Evolutionary conservation across 805 yeast species (phyloP), one percentile per base, ranked within the genome.

Genomic region (Pichia manshurica): DNA sequence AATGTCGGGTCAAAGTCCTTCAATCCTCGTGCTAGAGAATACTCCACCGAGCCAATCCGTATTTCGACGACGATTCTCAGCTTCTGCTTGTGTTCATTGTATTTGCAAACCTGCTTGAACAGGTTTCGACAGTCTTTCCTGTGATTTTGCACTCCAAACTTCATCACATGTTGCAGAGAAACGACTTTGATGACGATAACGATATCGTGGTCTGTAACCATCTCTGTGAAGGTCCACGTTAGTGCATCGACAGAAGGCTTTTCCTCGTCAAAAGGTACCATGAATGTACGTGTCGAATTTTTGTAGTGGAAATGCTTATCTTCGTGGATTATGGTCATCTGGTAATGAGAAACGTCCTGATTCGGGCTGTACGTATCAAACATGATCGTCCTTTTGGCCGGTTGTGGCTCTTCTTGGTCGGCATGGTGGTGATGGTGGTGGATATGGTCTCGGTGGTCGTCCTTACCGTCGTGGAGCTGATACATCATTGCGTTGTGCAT

Each of bases 191-290:
- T 53, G 34, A 75, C 69, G 2, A 75, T 71, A 5, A 75, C 54
- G 19, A 72, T 74, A 51, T 74, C 79, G 19, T 74, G 73, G 47
- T 74, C 75, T 21, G 60, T 64, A 16, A 69, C 59, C 47, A 74
- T 59, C 48, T 73, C 71, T 35, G 69, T 72, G 4, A 75, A 51
- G 2, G 73, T 61, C 78, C 78, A 74, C 41, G 62, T 67, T 22
- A 74, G 53, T 5, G 77, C 77, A 12, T 59, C 57, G n/a, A 67
- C 62, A 15, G 77, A 70, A 47, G 69, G 66, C 32, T 64, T 67
- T 19, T 68, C 65, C 0, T 43, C 60, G 55, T 73, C 75, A 42
- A 66, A 68, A 4, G 75, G 77, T 41, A 72, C 66, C 40, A 75
- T 53, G 32, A 74, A 61, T 9, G 78, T 72, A 31, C 78, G 61